Evolutionary conservation across 2,329 filamentous ascomycete genomes (phyloP).

Genomic region (Aureobasidium sp.): DNA sequence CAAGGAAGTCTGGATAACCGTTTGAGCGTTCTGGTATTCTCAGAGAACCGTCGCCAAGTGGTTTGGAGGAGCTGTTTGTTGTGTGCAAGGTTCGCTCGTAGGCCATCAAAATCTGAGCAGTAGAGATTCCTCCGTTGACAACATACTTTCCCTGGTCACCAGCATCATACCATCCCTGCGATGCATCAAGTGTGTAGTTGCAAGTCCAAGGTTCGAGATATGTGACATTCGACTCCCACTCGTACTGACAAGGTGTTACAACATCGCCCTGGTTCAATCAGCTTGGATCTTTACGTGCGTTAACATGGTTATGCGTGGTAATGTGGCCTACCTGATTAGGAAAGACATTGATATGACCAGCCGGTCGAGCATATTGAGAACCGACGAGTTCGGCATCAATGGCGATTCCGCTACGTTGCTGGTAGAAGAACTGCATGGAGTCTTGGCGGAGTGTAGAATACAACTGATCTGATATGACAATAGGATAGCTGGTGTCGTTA

Average conservation of each 20-base stretch:
- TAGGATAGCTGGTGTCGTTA: constrained; percentile 9
- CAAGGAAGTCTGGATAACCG: constrained; percentile 15
- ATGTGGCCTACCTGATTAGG: constrained; percentile 6
- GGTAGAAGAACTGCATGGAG: constrained; percentile 17
- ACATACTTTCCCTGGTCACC: constrained; percentile 17
- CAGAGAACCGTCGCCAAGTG: constrained; percentile 14
- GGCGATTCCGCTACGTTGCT: constrained; percentile 17
- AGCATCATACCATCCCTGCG: constrained; percentile 18
- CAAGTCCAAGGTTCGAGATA: constrained; percentile 17
- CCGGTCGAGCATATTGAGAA: constrained; percentile 13
- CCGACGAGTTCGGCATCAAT: constrained; percentile 16
- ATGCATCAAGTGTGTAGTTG: constrained; percentile 17
- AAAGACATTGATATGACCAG: constrained; percentile 13
- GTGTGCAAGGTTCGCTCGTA: constrained; percentile 13
- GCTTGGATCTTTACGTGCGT: not conserved
- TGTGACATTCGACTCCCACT: constrained; percentile 15
- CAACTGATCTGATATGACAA: constrained; percentile 6
- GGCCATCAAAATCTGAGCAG: constrained; percentile 16
- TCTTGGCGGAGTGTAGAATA: constrained; percentile 15
- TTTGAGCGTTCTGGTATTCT: constrained; percentile 15
- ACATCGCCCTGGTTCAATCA: constrained; percentile 14
- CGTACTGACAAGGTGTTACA: constrained; percentile 14
- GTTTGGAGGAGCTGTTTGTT: not conserved
- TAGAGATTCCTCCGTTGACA: constrained; percentile 16
- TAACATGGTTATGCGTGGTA: too few species aligned